Evolutionary conservation across 1,139 yeast species (phyloP).

Genomic region (Pichia sp.): DNA sequence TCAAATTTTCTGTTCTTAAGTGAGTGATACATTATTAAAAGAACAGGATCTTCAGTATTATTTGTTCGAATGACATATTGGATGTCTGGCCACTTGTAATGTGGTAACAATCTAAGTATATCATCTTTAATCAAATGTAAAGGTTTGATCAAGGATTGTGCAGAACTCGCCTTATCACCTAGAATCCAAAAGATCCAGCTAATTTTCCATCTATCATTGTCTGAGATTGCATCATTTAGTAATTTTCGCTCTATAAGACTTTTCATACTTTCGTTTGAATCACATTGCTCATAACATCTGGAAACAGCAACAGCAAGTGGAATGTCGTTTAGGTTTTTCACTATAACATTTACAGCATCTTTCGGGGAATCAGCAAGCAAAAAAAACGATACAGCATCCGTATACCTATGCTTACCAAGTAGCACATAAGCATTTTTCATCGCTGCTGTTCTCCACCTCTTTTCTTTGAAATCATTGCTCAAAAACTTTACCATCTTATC

Average conservation of each 20-base stretch:
- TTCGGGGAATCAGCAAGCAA: conserved; percentile 67
- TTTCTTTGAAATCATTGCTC: conserved; percentile 62
- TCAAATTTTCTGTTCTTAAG: conserved; percentile 45
- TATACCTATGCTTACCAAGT: conserved; percentile 76
- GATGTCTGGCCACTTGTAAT: conserved; percentile 23
- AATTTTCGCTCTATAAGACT: conserved; percentile 45
- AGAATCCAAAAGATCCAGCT: conserved; percentile 79
- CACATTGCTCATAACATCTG: conserved; percentile 56
- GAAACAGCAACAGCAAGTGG: conserved; percentile 76
- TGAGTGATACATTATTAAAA: conserved; percentile 56
- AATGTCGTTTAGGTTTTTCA: conserved; percentile 58
- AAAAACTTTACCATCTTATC: conserved; percentile 73
- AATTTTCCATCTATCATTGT: conserved; percentile 75
- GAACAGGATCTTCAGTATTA: conserved; percentile 66
- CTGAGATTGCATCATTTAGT: conserved; percentile 48
- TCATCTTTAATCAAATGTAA: conserved; percentile 40
- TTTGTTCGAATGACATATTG: conserved; percentile 33
- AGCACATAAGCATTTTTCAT: conserved; percentile 87
- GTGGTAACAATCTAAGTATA: conserved; percentile 26
- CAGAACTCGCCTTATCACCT: conserved; percentile 43
- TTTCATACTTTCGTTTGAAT: conserved; percentile 44
- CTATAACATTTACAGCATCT: conserved; percentile 71
- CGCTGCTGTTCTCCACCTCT: conserved; percentile 84
- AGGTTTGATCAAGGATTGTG: conserved; percentile 58
- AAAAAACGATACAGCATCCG: conserved; percentile 88